Percentiles rank a stretch among this genome's conserved stretches.
Conservation (phyloP, 805 yeast species). For the Sugiyamaella floridensis region DNA sequence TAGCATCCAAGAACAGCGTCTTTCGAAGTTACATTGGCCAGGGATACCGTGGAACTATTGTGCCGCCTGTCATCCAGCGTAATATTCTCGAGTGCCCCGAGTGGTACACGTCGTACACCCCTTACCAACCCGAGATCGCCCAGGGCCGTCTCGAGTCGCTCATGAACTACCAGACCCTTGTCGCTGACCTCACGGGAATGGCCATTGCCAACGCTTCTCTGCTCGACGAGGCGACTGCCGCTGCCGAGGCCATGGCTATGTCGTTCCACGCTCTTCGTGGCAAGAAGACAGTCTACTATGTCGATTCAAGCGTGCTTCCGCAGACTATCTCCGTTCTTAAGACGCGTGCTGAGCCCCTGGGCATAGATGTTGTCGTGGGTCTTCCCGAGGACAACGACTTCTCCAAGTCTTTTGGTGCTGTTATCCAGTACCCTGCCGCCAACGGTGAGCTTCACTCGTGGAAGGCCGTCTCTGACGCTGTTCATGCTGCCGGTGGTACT, state of each 20-base stretch:
- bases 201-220: conserved; percentile 93
- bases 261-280: conserved; percentile 60
- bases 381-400: conserved; percentile 39
- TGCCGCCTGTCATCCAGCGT: conserved; percentile 91
- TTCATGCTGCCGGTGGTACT: conserved; percentile 68
- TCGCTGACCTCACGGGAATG: conserved; percentile 85
- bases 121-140: conserved; percentile 96
- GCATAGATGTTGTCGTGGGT: conserved; percentile 54
- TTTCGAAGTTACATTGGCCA: conserved; percentile 79
- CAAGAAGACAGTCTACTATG: conserved; percentile 61
- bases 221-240: conserved; percentile 95
- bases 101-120: conserved; percentile 98
- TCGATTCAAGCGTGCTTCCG: conserved; percentile 71
- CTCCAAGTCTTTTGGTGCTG: conserved; percentile 61
- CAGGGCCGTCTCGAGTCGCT: conserved; percentile 92
- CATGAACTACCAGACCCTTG: conserved; percentile 87
- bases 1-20: conserved; percentile 72
- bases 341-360: conserved; percentile 72
- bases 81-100: conserved; percentile 89
- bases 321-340: conserved; percentile 77
- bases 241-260: conserved; percentile 95
- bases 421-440: conserved; percentile 87
- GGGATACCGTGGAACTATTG: conserved; percentile 85
- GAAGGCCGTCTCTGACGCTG: conserved; percentile 49
- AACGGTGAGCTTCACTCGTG: conserved; percentile 62